Percentiles rank a stretch among this genome's conserved stretches.
phyloP scores from a whole-genome alignment of 2,329 filamentous ascomycete species.

The Magnaporthales sp. region DNA sequence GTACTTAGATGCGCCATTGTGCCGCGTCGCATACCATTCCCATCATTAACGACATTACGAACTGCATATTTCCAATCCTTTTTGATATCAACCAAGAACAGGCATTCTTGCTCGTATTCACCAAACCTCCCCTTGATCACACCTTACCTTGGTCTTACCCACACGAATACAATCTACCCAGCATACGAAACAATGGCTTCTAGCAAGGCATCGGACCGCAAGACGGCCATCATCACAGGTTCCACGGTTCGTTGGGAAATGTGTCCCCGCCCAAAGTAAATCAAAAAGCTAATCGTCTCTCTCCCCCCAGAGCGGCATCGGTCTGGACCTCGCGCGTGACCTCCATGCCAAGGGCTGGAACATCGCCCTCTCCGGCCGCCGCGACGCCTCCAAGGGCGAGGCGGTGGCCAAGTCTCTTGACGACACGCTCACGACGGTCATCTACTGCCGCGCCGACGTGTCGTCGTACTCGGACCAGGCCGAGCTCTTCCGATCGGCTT shows the following conservation, averaged over 20 bases:
- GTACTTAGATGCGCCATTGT: neutral
- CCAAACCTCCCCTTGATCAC: no score
- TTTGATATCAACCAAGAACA: neutral
- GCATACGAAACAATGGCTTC: neutral
- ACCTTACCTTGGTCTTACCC: neutral
- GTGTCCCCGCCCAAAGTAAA: neutral
- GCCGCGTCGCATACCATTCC: neutral
- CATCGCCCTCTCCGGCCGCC: slow-evolving; percentile 7
- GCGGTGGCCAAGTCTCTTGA: slow-evolving; percentile 9
- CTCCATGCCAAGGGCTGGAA: slow-evolving; percentile 8
- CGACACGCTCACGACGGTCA: slow-evolving; percentile 17
- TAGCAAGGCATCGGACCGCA: neutral
- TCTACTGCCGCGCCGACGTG: slow-evolving; percentile 36
- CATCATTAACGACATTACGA: neutral
- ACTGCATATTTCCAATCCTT: neutral
- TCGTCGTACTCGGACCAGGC: slow-evolving; percentile 35
- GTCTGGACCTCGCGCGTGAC: slow-evolving; percentile 6
- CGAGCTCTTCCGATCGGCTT: slow-evolving; percentile 30
- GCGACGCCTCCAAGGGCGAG: neutral
- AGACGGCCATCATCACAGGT: neutral
- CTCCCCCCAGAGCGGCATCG: neutral
- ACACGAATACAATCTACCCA: neutral
- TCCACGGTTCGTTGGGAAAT: neutral
- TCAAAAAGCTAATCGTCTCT: neutral
- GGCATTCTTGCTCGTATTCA: no score